Evolutionary conservation across 2,329 filamentous ascomycete genomes (phyloP).

Genomic region (Gremmenia infestans): DNA sequence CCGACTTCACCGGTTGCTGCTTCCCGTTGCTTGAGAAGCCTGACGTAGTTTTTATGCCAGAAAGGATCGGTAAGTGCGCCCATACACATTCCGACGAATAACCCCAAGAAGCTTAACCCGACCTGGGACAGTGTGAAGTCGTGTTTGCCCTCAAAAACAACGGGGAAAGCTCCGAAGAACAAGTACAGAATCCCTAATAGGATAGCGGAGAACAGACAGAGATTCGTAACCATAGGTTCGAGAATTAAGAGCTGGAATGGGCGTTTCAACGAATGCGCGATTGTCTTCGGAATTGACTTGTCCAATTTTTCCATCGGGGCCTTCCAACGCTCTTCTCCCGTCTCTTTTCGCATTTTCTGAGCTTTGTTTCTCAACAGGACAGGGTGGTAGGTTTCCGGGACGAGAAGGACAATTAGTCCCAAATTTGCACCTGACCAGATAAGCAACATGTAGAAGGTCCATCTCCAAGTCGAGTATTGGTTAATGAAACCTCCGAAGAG

Average conservation of each 20-base stretch:
- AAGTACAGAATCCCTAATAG: slow-evolving; percentile 85
- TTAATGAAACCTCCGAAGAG: slow-evolving; percentile 78
- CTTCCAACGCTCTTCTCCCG: slow-evolving; percentile 70
- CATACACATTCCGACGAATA: slow-evolving; percentile 62
- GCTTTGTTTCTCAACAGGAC: slow-evolving; percentile 72
- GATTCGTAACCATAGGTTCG: slow-evolving; percentile 79
- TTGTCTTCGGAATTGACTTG: slow-evolving; percentile 59
- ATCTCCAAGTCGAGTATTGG: slow-evolving; percentile 67
- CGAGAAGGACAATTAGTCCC: slow-evolving; percentile 60
- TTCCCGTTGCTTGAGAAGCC: slow-evolving; percentile 49
- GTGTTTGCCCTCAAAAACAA: slow-evolving; percentile 72
- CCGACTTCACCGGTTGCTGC: slow-evolving; percentile 34
- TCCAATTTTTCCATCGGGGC: slow-evolving; percentile 71
- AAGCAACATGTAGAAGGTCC: slow-evolving; percentile 79
- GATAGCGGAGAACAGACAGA: slow-evolving; percentile 79
- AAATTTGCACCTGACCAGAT: slow-evolving; percentile 73
- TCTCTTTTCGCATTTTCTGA: slow-evolving; percentile 61
- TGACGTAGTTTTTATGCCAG: slow-evolving; percentile 56
- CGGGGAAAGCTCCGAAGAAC: slow-evolving; percentile 82
- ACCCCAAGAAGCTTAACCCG: slow-evolving; percentile 72
- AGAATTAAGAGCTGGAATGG: slow-evolving; percentile 69
- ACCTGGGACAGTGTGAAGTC: slow-evolving; percentile 74
- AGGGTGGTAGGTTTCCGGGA: slow-evolving; percentile 85
- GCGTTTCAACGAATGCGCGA: slow-evolving; percentile 55
- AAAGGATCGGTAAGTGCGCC: slow-evolving; percentile 60